Evolutionary conservation across 352 stramenopile species (phyloP).

Genomic region (Globisporangium orthogonon): DNA sequence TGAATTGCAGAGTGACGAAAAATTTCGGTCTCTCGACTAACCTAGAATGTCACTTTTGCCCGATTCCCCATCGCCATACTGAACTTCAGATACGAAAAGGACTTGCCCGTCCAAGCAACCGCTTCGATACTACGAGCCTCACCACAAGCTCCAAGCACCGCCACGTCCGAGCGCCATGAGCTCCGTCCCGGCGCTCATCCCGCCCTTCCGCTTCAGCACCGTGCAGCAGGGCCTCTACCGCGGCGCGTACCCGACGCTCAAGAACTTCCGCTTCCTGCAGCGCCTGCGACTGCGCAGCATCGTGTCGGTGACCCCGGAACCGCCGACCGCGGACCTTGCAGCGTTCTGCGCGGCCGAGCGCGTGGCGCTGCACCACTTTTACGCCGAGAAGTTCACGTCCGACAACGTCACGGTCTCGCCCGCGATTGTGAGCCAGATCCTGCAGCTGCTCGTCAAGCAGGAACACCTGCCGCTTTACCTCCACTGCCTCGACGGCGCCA

Average conservation of each 20-base stretch:
- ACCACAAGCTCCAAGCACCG: neutral
- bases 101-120: too few relatives aligned
- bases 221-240: slow-evolving; percentile 80
- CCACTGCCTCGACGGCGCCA: slow-evolving; percentile 83
- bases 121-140: too few relatives aligned
- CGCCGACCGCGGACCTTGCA: slow-evolving; percentile 64
- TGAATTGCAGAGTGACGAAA: neutral
- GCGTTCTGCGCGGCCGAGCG: slow-evolving; percentile 68
- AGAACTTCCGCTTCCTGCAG: slow-evolving; percentile 81
- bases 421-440: slow-evolving; percentile 60
- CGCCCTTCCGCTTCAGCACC: slow-evolving; percentile 83
- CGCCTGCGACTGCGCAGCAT: slow-evolving; percentile 71
- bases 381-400: slow-evolving; percentile 85
- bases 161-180: slow-evolving; percentile 14
- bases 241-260: slow-evolving; percentile 78
- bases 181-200: slow-evolving; percentile 60
- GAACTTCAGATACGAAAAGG: too few relatives aligned
- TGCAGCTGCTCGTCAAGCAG: slow-evolving; percentile 73
- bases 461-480: slow-evolving; percentile 81
- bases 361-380: slow-evolving; percentile 72
- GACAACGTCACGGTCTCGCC: slow-evolving; percentile 83
- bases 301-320: slow-evolving; percentile 76
- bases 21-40: neutral
- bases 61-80: neutral
- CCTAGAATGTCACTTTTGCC: too few relatives aligned